phyloP scores from a whole-genome alignment of 116 monocot species.

The Phalaenopsis hybrid region DNA sequence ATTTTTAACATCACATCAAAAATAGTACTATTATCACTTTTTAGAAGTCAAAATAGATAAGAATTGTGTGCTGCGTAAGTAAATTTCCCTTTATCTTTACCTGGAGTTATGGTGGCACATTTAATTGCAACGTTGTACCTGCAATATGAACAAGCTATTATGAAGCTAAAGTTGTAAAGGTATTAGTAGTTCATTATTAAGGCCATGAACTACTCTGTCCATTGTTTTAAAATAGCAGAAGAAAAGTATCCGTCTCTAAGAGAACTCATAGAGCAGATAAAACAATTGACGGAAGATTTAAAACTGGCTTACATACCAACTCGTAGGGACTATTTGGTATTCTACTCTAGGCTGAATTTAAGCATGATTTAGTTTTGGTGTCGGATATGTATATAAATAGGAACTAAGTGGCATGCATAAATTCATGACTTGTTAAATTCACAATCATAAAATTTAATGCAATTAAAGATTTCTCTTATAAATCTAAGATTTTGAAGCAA shows the following conservation, averaged over 20 bases:
- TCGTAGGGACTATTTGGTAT: neutral
- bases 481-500: too few species aligned
- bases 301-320: neutral
- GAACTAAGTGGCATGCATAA: too few species aligned
- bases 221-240: neutral
- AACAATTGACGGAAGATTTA: neutral
- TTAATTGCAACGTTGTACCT: constrained; percentile 94
- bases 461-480: too few species aligned
- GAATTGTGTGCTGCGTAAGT: too few species aligned
- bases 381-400: too few species aligned
- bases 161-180: neutral
- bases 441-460: too few species aligned
- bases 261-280: constrained; percentile 3
- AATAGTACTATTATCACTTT: too few species aligned
- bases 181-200: neutral
- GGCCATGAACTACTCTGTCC: neutral
- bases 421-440: too few species aligned
- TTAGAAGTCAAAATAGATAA: too few species aligned
- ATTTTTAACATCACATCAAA: too few species aligned
- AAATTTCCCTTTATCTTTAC: constrained; percentile 24
- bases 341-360: too few species aligned
- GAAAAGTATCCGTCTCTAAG: neutral
- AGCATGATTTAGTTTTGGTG: too few species aligned
- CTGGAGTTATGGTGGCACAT: constrained; percentile 96
- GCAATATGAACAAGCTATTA: constrained; percentile 11